Conservation (phyloP, 164 flowering plant species). For the Akebia trifoliata region DNA sequence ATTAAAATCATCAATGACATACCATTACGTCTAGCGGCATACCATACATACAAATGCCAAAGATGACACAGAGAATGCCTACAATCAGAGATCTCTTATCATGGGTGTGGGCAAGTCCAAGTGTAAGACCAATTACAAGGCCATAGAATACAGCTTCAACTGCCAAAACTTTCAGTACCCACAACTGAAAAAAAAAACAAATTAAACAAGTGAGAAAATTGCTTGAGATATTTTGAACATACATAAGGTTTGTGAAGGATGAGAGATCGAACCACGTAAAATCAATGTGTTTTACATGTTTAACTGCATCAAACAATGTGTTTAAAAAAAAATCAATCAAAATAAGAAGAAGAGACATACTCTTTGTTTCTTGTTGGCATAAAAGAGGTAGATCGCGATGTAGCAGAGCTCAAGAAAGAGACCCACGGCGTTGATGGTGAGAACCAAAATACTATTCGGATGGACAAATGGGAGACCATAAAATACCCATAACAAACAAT, state of each 20-base stretch:
- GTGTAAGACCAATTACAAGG: constrained; percentile 14
- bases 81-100: constrained; percentile 32
- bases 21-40: constrained; percentile 44
- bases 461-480: constrained; percentile 38
- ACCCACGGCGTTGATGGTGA: constrained; percentile 33
- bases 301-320: neutral
- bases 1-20: too few relatives aligned
- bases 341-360: constrained; percentile 15
- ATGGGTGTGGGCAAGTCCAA: constrained; percentile 20
- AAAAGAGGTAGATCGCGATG: constrained; percentile 21
- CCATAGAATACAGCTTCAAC: constrained; percentile 24
- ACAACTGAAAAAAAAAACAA: too few relatives aligned
- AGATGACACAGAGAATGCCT: constrained; percentile 41
- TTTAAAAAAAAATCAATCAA: neutral
- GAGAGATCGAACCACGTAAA: too few relatives aligned
- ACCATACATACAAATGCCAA: constrained; percentile 50
- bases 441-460: constrained; percentile 30
- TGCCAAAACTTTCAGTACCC: neutral
- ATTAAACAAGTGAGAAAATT: too few relatives aligned
- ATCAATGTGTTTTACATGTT: too few relatives aligned
- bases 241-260: too few relatives aligned
- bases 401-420: constrained; percentile 24
- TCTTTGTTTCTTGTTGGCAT: constrained; percentile 20
- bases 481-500: constrained; percentile 33
- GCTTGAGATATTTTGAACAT: too few relatives aligned